Percentiles rank a stretch among this genome's conserved stretches.
Conservation (phyloP, 805 yeast species). For the Wickerhamiella hasegawae region DNA sequence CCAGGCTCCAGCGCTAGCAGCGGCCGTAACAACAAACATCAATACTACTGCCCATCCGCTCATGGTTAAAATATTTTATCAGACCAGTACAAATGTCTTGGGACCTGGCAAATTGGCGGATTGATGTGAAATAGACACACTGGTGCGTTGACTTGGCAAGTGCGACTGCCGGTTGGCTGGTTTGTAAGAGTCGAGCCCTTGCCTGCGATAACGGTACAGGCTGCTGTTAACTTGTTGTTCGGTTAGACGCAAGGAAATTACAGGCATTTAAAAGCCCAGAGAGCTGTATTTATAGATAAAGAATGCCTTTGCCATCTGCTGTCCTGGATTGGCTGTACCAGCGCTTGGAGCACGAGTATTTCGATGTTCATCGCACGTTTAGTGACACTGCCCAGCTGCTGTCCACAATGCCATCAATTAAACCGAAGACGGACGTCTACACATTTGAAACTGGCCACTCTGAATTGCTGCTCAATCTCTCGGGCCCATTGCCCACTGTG, state of each 20-base stretch:
- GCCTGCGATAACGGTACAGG: no score
- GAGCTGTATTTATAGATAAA: no score
- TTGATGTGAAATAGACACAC: no score
- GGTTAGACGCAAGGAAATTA: no score
- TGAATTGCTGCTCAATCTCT: constrained; percentile 43
- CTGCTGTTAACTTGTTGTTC: no score
- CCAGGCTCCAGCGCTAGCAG: constrained; percentile 60
- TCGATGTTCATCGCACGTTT: constrained; percentile 40
- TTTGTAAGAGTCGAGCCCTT: neutral
- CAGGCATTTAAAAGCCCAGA: no score
- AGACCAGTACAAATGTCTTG: no score
- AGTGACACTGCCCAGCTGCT: constrained; percentile 44
- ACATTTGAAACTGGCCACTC: constrained; percentile 43
- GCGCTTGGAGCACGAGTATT: constrained; percentile 44
- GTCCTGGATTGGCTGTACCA: constrained; percentile 34
- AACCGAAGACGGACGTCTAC: constrained; percentile 53
- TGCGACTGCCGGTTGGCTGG: neutral
- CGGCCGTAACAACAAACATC: constrained; percentile 42
- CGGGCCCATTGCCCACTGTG: constrained; percentile 35
- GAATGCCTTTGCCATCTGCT: neutral
- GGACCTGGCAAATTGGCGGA: no score
- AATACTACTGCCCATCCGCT: constrained; percentile 54
- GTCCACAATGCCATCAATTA: constrained; percentile 34
- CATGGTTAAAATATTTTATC: constrained; percentile 21
- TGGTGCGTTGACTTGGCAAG: no score